Conservation (phyloP, 2,329 filamentous ascomycete genomes). For the Chaetothyriales sp. region DNA sequence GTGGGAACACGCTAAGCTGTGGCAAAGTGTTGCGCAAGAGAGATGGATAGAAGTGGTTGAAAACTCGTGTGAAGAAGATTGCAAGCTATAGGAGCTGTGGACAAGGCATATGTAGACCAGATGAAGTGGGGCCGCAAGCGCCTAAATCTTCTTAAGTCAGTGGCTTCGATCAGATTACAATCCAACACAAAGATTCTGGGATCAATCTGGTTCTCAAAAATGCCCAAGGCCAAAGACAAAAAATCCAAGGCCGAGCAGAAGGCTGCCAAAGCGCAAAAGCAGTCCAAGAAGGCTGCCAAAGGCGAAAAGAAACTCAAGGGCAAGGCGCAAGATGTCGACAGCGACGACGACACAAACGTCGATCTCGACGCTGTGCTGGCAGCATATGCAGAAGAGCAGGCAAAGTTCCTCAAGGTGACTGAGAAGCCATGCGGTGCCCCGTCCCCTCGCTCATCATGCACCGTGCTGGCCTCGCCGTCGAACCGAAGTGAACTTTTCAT, state of each 20-base stretch:
- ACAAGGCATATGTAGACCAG: too few relatives aligned
- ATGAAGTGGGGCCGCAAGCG: too few relatives aligned
- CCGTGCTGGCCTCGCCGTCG: slow-evolving; percentile 69
- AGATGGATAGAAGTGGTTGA: too few relatives aligned
- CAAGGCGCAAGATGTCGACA: slow-evolving; percentile 48
- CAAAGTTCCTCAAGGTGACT: slow-evolving; percentile 85
- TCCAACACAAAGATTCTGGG: background rate
- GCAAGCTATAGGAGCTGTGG: too few relatives aligned
- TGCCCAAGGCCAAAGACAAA: slow-evolving; percentile 38
- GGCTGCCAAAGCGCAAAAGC: slow-evolving; percentile 52
- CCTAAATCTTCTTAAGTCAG: background rate
- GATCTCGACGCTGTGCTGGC: slow-evolving; percentile 88
- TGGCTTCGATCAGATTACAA: too few relatives aligned
- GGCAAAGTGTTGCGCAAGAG: too few relatives aligned
- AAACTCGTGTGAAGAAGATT: too few relatives aligned
- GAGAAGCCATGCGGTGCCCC: slow-evolving; percentile 64
- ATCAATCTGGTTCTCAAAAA: background rate
- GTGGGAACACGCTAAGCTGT: too few relatives aligned
- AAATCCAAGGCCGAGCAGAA: slow-evolving; percentile 43
- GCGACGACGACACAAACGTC: slow-evolving; percentile 81
- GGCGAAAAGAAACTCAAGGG: slow-evolving; percentile 69
- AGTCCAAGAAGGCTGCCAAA: slow-evolving; percentile 64
- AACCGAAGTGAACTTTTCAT: slow-evolving; percentile 80
- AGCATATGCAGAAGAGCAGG: slow-evolving; percentile 84
- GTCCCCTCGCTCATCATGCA: slow-evolving; percentile 62